phyloP scores from a whole-genome alignment of 495 filamentous ascomycete species.

The Penicillium coffeae region DNA sequence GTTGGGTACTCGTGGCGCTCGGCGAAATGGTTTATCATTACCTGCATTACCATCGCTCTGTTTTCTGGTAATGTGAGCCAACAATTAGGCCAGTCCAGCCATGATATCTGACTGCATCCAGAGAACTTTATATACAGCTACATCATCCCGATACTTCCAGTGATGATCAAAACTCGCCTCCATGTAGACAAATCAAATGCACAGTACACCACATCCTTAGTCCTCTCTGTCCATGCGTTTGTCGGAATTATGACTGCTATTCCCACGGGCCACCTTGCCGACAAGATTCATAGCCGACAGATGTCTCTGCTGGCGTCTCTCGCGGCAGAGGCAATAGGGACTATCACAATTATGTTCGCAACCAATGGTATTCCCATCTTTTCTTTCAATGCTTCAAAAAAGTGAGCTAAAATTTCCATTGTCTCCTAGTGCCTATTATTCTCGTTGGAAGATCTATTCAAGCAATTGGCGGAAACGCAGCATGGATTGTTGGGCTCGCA shows the following conservation, averaged over 20 bases:
- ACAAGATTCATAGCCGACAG: conserved; percentile 2
- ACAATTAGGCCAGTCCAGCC: too few species aligned
- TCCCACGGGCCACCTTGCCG: conserved; percentile 6
- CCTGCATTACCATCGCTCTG: neutral
- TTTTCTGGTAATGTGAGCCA: neutral
- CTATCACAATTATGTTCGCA: neutral
- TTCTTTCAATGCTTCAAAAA: too few species aligned
- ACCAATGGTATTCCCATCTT: neutral
- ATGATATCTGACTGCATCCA: neutral
- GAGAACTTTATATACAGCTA: conserved; percentile 12
- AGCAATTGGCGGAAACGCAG: conserved; percentile 13
- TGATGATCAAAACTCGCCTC: conserved; percentile 19
- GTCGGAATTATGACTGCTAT: conserved; percentile 10
- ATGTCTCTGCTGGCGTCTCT: neutral
- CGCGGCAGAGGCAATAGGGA: neutral
- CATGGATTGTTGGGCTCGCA: conserved; percentile 19
- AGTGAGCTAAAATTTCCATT: neutral
- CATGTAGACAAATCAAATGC: conserved; percentile 14
- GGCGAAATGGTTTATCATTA: conserved; percentile 4
- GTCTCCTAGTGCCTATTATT: conserved; percentile 4
- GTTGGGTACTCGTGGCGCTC: conserved; percentile 3
- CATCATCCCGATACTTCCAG: conserved; percentile 24
- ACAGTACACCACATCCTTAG: conserved; percentile 16
- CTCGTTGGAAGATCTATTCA: conserved; percentile 11
- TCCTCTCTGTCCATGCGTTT: conserved; percentile 14